These are phyloP conservation scores for Bruguiera gymnorhiza DNA, from an alignment of 345 rosid genomes.

Conservation along the genomic window DNA sequence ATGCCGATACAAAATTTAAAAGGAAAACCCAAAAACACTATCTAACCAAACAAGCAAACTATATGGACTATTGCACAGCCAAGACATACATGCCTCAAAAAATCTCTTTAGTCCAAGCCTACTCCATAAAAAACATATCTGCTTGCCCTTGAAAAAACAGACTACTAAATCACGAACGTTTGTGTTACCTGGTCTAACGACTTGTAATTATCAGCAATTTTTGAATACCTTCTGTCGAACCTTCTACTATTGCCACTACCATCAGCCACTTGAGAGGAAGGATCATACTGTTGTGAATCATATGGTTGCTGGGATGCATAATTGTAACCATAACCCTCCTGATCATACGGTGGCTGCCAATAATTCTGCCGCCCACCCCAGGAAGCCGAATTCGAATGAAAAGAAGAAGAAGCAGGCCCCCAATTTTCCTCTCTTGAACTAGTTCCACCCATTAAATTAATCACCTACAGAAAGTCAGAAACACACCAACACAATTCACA, in stretches of 20 bases:
- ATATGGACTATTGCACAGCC: too few species aligned
- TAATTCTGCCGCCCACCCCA: constrained; percentile 43
- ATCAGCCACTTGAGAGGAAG: constrained; percentile 24
- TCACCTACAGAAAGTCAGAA: constrained; percentile 15
- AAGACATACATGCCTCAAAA: too few species aligned
- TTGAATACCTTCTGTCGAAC: constrained; percentile 70
- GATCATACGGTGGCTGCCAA: constrained; percentile 37
- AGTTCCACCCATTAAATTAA: constrained; percentile 60
- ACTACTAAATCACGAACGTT: background rate
- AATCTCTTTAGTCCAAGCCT: too few species aligned
- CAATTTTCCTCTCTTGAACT: constrained; percentile 52
- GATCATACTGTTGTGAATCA: constrained; percentile 26
- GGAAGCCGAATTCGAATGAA: constrained; percentile 42
- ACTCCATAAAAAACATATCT: too few species aligned
- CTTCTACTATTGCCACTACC: constrained; percentile 40
- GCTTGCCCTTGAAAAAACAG: background rate
- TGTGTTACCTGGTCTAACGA: constrained; percentile 71
- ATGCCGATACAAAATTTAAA: too few species aligned
- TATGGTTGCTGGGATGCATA: constrained; percentile 31
- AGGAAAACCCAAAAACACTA: too few species aligned
- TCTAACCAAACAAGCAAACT: too few species aligned
- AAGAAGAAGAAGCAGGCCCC: constrained; percentile 45
- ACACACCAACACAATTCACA: background rate
- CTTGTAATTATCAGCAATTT: constrained; percentile 68
- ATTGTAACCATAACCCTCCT: constrained; percentile 39